Conservation (phyloP, 768 basidiomycete genomes). For the Lanmaoa pseudosensibilis region DNA sequence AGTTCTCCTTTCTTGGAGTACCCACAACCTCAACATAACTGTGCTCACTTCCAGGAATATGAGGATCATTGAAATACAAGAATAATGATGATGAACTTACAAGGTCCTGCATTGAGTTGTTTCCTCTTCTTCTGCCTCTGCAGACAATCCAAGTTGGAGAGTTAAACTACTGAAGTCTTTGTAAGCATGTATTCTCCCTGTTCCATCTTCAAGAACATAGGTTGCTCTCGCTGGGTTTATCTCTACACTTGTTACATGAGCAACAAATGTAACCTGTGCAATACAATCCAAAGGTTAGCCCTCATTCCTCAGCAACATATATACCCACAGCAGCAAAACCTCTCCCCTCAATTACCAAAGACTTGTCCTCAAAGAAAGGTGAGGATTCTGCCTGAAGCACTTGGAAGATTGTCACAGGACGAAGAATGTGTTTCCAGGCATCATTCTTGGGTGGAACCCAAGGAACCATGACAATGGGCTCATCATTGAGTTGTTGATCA, state of each 20-base stretch:
- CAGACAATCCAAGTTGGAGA: not conserved
- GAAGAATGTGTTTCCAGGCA: slow-evolving; percentile 18
- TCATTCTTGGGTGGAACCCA: slow-evolving; percentile 1
- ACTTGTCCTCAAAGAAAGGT: slow-evolving; percentile 38
- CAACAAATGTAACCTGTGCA: slow-evolving; percentile 50
- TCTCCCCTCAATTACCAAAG: slow-evolving; percentile 47
- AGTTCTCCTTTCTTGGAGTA: not conserved
- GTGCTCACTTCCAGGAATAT: slow-evolving; percentile 16
- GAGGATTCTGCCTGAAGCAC: slow-evolving; percentile 41
- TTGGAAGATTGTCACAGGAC: slow-evolving; percentile 60
- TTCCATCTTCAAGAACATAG: slow-evolving; percentile 41
- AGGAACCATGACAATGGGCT: slow-evolving; percentile 1
- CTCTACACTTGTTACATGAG: slow-evolving; percentile 35
- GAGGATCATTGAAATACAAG: not conserved
- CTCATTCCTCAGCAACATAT: not conserved
- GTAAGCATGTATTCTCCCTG: slow-evolving; percentile 24
- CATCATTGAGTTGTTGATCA: slow-evolving; percentile 5
- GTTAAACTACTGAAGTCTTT: not conserved
- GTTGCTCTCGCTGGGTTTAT: not conserved
- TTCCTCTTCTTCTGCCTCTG: slow-evolving; percentile 17
- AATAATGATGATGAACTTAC: slow-evolving; percentile 15
- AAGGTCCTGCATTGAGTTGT: not conserved
- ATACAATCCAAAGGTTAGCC: slow-evolving; percentile 28
- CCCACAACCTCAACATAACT: slow-evolving; percentile 21
- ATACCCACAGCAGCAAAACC: slow-evolving; percentile 29